These are phyloP conservation scores for Penicillium sp. DNA, from an alignment of 2,329 filamentous ascomycete genomes.

Conservation along the genomic window DNA sequence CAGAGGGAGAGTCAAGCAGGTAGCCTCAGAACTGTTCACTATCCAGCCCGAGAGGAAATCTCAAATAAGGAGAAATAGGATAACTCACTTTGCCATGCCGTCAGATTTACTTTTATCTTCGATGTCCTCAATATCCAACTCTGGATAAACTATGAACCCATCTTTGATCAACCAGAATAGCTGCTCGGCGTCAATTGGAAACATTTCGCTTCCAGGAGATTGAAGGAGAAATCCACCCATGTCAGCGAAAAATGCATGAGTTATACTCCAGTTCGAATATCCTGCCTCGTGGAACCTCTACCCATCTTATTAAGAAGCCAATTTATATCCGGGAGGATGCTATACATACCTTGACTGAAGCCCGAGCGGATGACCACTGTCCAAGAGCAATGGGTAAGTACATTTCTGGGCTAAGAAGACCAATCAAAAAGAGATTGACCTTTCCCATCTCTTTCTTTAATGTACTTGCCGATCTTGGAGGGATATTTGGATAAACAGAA, in stretches of 20 bases:
- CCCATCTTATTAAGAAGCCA: not conserved
- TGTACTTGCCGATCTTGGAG: not conserved
- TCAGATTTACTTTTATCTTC: slow-evolving; percentile 9
- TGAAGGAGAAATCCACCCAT: slow-evolving; percentile 12
- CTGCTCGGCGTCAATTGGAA: slow-evolving; percentile 11
- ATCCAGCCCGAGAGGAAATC: not conserved
- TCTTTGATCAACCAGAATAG: slow-evolving; percentile 2
- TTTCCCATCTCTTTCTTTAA: not conserved
- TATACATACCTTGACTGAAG: slow-evolving; percentile 6
- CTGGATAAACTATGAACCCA: slow-evolving; percentile 5
- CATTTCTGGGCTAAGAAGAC: slow-evolving; percentile 9
- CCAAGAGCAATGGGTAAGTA: slow-evolving; percentile 7
- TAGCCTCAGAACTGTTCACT: not conserved
- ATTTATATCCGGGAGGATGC: not conserved
- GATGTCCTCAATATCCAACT: slow-evolving; percentile 6
- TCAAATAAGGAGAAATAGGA: not conserved
- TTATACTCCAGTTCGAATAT: slow-evolving; percentile 5
- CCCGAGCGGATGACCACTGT: slow-evolving; percentile 13
- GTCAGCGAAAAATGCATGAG: slow-evolving; percentile 11
- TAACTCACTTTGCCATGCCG: slow-evolving; percentile 3
- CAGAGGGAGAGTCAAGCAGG: not conserved
- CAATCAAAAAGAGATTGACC: slow-evolving; percentile 3
- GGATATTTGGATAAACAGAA: slow-evolving; percentile 14
- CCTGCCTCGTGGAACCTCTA: slow-evolving; percentile 2
- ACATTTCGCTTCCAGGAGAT: slow-evolving; percentile 3